Evolutionary conservation across 2,329 filamentous ascomycete genomes (phyloP), one percentile per base, ranked within the genome.

Genomic region (Hypoxylon sp.): DNA sequence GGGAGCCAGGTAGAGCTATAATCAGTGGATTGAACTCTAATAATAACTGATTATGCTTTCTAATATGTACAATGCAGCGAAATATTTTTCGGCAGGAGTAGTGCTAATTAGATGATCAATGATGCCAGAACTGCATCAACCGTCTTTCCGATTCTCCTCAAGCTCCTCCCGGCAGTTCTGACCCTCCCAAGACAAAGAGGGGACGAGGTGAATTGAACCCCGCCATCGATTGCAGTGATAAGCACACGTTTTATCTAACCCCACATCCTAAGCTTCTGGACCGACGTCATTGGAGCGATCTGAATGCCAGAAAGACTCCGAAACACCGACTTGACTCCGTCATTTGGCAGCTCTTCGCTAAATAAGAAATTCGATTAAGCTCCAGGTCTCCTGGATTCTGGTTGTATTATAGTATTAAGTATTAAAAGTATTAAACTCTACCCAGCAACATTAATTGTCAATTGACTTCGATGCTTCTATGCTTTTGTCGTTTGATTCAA

Each of bases 401-500:
- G 6, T 45, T n/a, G 13, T 56, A 45, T 45, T 56, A 56, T 56
- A 17, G 6, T 45, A 56, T 56, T 45, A 56, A 58, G 23, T 30
- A 25, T 38, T n/a, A 13, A n/a, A n/a, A n/a, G 21, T 14, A 21
- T 55, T 23, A 23, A 23, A 23, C 23, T 23, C 21, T 28, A n/a
- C 34, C 41, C 25, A 32, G 34, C 48, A 34, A 28, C 11, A 5
- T 34, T 36, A 13, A 28, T 45, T 10, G 23, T 50, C 19, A 59
- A 57, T 3, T 30, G 50, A 38, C 14, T 19, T 60, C 45, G 19
- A 45, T 45, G 3, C 48, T 32, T 56, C 53, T 60, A 67, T 69
- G 65, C 52, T 17, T 70, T 72, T 4, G 70, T 60, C 6, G 75
- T 75, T 48, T 72, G 38, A 64, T 79, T 78, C 61, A 70, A 59